Evolutionary conservation across 2,329 filamentous ascomycete species (phyloP).

Genomic region (Ramularia collo-cygni): DNA sequence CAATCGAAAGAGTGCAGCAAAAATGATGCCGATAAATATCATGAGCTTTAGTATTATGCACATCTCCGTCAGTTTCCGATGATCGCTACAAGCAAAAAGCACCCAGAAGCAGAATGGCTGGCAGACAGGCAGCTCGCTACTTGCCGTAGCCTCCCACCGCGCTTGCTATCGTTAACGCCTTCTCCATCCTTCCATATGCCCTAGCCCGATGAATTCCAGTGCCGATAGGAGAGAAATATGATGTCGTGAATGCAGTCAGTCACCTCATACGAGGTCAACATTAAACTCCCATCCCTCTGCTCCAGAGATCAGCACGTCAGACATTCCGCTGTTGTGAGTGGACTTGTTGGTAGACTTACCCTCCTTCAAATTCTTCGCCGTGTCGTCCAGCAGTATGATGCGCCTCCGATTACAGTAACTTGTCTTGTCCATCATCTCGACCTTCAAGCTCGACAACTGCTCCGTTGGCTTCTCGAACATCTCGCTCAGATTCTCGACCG

Average conservation of each 20-base stretch:
- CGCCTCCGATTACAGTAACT: conserved; percentile 91
- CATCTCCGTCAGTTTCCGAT: no score
- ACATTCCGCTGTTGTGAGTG: not conserved
- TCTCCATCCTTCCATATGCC: no score
- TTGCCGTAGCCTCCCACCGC: no score
- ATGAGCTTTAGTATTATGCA: no score
- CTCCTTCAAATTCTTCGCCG: conserved; percentile 82
- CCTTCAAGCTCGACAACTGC: conserved; percentile 78
- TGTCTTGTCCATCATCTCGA: conserved; percentile 98
- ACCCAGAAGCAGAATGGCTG: no score
- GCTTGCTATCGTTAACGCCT: conserved; percentile 1
- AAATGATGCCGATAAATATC: no score
- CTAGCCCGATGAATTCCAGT: no score
- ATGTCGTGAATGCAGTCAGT: not conserved
- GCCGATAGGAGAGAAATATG: conserved; percentile 2
- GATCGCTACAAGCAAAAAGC: no score
- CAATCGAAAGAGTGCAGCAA: no score
- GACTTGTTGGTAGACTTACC: conserved; percentile 52
- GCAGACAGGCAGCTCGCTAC: no score
- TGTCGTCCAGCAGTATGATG: conserved; percentile 83
- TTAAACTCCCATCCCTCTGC: conserved; percentile 31
- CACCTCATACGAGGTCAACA: conserved; percentile 18
- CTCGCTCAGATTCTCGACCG: conserved; percentile 91
- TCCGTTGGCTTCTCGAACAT: conserved; percentile 98
- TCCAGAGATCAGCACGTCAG: conserved; percentile 5